Base-by-base conservation (phyloP, 2,329 filamentous ascomycete species). In the Exophiala sideris region DNA sequence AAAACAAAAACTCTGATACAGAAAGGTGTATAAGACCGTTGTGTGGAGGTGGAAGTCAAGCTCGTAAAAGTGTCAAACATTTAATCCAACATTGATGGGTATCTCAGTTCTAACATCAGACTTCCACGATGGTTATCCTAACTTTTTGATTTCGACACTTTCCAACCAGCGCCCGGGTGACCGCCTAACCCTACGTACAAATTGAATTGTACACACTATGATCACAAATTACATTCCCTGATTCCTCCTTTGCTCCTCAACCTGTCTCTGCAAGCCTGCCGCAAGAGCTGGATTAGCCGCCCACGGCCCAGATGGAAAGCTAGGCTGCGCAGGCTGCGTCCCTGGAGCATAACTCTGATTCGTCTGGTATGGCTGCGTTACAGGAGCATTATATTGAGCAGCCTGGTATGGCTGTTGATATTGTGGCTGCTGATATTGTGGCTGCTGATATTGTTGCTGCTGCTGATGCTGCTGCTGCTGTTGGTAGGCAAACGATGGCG, bases 391-490 rank as follows among this genome's bases (percentile, higher is more conserved):
- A 33, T 64, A 66, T 50, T 70, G 70, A 5, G 73, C 68, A 47
- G 78, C 72, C 35, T 74, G 75, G 58, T 77, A 80, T 58, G 71
- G 74, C 47, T 64, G 61, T 54, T 68, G 68, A 14, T 65, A 62
- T 51, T 71, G 70, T 46, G 71, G 67, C 48, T 72, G 68, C n/a
- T 71, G 71, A n/a, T n/a, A n/a, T 42, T 70, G 66, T 45, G 64
- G 67, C 20, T 65, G 48, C 20, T 61, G 57, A 36, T 71, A 64
- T 7, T 58, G 52, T 48, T 63, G 57, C 42, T 52, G 59, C 38
- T 66, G 60, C 36, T 66, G 64, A 2, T 62, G 49, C 18, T 65
- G 14, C 21, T 46, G 24, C 2, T 2, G 3, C 7, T 29, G 24
- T 32, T 20, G 45, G 8, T 24, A 24, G 16, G 52, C 11, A 47